Conservation (phyloP, 768 basidiomycete genomes). For the Termitomyces sp. region DNA sequence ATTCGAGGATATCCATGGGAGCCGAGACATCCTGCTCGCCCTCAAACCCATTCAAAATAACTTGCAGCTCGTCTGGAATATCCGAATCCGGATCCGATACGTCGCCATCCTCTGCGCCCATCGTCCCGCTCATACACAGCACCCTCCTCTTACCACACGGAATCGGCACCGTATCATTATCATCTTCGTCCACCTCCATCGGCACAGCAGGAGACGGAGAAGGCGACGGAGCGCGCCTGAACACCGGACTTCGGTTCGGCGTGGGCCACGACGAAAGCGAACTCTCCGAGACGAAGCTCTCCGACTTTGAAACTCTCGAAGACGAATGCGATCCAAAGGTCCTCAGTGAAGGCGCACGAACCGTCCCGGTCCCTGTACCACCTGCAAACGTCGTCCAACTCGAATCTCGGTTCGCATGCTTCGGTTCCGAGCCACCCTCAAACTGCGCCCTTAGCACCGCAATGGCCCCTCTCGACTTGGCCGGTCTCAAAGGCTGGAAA, state of each 20-base stretch:
- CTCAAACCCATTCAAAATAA: conserved; percentile 37
- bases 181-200: conserved; percentile 12
- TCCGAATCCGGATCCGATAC: conserved; percentile 68
- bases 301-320: conserved; percentile 3
- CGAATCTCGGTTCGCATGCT: not conserved
- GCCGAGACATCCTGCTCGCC: conserved; percentile 26
- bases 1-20: not conserved
- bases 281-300: conserved; percentile 5
- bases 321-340: conserved; percentile 31
- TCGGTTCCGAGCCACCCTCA: conserved; percentile 6
- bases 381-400: too few species aligned
- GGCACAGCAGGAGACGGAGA: conserved; percentile 7
- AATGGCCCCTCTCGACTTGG: conserved; percentile 24
- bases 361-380: conserved; percentile 6
- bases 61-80: conserved; percentile 73
- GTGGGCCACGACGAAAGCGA: conserved; percentile 5
- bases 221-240: conserved; percentile 25
- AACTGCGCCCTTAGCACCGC: conserved; percentile 15
- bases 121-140: conserved; percentile 62
- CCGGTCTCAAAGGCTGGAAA: conserved; percentile 54
- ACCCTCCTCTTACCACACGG: conserved; percentile 46
- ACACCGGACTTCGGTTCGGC: conserved; percentile 24
- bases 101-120: conserved; percentile 37
- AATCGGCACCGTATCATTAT: conserved; percentile 28
- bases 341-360: conserved; percentile 32